These are phyloP conservation scores for Keithomyces neogunnii DNA, from an alignment of 2,329 filamentous ascomycete genomes.

Conservation along the genomic window DNA sequence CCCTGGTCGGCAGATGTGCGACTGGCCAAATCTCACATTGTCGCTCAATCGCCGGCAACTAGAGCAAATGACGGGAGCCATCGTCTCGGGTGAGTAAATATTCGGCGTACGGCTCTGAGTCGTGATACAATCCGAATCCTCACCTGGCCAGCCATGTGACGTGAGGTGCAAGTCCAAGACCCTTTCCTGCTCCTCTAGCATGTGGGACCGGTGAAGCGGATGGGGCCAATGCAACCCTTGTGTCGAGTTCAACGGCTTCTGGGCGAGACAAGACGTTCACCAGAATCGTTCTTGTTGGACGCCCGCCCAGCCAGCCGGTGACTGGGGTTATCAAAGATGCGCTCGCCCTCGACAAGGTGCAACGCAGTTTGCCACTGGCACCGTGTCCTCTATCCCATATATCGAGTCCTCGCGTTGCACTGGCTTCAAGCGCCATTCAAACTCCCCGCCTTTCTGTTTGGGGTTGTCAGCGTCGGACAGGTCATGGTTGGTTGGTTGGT, in stretches of 20 bases:
- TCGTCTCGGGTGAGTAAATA: not conserved
- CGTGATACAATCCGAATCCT: not conserved
- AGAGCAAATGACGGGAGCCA: not conserved
- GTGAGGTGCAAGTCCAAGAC: slow-evolving; percentile 5
- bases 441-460: no score
- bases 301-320: not conserved
- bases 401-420: no score
- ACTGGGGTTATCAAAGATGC: not conserved
- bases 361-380: not conserved
- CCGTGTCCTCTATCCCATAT: not conserved
- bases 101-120: no score
- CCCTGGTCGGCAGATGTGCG: not conserved
- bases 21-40: not conserved
- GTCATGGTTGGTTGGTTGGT: no score
- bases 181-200: slow-evolving; percentile 1
- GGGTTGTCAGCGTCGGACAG: no score
- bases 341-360: not conserved
- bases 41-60: no score
- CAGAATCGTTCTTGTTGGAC: not conserved
- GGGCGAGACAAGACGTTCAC: not conserved
- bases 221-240: slow-evolving; percentile 8
- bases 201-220: slow-evolving; percentile 16
- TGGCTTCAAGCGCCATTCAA: no score
- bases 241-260: not conserved
- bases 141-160: slow-evolving; percentile 6